Conservation (phyloP, 257 asterid genomes). For the Ligustrum vulgare region DNA sequence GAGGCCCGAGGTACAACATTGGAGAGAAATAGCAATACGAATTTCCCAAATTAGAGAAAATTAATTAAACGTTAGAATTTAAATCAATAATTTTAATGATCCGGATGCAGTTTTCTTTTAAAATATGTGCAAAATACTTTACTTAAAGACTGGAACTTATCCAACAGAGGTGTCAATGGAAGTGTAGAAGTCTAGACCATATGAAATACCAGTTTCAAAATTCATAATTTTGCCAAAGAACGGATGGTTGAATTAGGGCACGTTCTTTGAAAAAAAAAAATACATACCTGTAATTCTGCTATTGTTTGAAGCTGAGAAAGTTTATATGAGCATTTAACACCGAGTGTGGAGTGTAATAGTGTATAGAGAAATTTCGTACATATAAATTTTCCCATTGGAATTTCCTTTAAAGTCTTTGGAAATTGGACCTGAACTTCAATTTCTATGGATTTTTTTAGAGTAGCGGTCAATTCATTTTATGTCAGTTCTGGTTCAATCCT, state of each 20-base stretch:
- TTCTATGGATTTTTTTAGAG: not conserved
- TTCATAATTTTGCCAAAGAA: not conserved
- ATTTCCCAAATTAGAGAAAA: not conserved
- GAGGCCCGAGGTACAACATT: not conserved
- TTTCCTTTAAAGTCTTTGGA: not conserved
- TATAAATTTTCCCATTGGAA: slow-evolving; percentile 11
- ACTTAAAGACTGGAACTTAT: not conserved
- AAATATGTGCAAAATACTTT: not conserved
- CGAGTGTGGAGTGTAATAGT: not conserved
- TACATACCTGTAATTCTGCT: not conserved
- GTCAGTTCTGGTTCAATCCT: slow-evolving; percentile 9
- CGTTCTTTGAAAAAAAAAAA: not conserved
- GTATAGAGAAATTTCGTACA: not conserved
- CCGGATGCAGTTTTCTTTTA: not conserved
- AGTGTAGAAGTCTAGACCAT: not conserved
- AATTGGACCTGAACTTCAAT: not conserved
- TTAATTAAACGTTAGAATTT: not conserved
- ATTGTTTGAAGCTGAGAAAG: not conserved
- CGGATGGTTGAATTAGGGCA: not conserved
- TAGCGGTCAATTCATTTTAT: not conserved
- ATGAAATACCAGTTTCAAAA: not conserved
- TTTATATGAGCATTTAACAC: not conserved
- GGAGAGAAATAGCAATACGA: not conserved
- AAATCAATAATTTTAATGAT: not conserved
- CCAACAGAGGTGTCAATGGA: not conserved